Conservation (phyloP, 495 filamentous ascomycete genomes). For the Aspergillus sclerotiicarbonarius region DNA sequence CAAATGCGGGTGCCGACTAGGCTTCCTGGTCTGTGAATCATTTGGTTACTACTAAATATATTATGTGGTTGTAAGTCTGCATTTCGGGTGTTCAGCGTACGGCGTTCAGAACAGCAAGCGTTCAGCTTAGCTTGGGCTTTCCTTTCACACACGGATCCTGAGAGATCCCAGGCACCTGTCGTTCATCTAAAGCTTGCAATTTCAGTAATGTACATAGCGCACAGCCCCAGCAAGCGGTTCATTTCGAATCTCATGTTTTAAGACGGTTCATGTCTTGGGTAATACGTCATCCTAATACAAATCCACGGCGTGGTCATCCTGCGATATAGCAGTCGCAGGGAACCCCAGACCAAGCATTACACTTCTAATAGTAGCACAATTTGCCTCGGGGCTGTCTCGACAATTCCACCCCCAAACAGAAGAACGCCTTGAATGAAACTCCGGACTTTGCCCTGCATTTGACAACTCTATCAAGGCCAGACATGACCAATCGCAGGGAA, state of each 20-base stretch:
- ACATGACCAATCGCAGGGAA: neutral
- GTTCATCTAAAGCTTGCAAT: neutral
- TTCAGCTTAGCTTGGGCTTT: neutral
- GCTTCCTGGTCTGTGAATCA: neutral
- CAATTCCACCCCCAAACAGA: conserved; percentile 1
- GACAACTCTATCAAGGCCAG: conserved; percentile 7
- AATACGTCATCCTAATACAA: neutral
- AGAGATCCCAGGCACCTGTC: neutral
- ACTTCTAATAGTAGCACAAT: neutral
- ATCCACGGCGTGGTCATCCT: conserved; percentile 3
- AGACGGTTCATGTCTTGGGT: neutral
- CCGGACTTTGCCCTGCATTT: conserved; percentile 6
- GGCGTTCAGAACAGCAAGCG: conserved; percentile 10
- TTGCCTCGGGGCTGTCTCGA: neutral
- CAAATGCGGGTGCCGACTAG: conserved; percentile 25
- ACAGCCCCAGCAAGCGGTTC: neutral
- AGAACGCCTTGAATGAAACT: conserved; percentile 8
- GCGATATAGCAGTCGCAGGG: neutral
- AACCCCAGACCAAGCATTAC: neutral
- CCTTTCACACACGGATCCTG: neutral
- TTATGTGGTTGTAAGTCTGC: conserved; percentile 2
- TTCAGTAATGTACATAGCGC: neutral
- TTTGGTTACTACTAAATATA: neutral
- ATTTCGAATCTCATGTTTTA: neutral
- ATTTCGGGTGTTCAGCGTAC: conserved; percentile 10